phyloP scores from a whole-genome alignment of 352 stramenopile species.

The Globisporangium iwayamae region DNA sequence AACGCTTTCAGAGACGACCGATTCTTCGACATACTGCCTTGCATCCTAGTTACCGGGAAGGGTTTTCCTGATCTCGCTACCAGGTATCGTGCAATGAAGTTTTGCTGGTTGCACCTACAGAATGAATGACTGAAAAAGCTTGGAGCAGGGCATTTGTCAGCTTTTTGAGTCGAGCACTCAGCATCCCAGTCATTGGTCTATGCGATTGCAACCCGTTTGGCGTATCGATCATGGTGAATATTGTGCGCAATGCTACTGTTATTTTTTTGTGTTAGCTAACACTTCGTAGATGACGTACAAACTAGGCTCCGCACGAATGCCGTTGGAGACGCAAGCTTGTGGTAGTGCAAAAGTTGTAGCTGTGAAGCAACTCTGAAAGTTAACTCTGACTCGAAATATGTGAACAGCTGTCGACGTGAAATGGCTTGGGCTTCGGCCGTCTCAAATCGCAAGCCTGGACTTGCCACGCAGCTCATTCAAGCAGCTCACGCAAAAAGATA shows the following conservation, averaged over 20 bases:
- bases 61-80: conserved; percentile 95
- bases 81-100: conserved; percentile 28
- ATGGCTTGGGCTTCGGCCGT: conserved; percentile 91
- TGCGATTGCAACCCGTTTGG: conserved; percentile 95
- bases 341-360: conserved; percentile 22
- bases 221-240: conserved; percentile 84
- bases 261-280: background rate
- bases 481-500: conserved; percentile 50
- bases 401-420: conserved; percentile 72
- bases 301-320: conserved; percentile 83
- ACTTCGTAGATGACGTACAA: conserved; percentile 83
- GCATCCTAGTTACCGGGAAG: conserved; percentile 92
- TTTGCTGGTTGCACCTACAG: background rate
- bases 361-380: background rate
- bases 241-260: background rate
- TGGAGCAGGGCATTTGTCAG: conserved; percentile 72
- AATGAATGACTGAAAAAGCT: background rate
- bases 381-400: background rate
- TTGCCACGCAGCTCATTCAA: conserved; percentile 59
- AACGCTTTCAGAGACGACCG: conserved; percentile 56
- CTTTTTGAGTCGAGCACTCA: conserved; percentile 61
- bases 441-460: conserved; percentile 47
- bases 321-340: conserved; percentile 60
- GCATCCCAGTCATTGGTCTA: conserved; percentile 89
- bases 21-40: conserved; percentile 86